phyloP scores from a whole-genome alignment of 78 protist genomes.

The Cavenderia fasciculata region DNA sequence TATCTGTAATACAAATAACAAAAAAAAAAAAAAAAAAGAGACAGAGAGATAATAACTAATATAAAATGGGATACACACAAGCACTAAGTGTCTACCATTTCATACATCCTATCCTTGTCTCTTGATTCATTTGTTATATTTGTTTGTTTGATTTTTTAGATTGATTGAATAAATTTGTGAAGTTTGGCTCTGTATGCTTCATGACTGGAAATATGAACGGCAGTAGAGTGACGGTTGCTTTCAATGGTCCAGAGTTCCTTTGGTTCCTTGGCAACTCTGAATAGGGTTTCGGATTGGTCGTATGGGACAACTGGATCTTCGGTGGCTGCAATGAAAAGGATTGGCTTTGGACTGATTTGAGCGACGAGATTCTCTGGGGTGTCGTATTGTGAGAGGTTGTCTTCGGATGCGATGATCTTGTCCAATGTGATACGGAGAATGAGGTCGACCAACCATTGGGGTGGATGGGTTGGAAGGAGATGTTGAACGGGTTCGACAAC shows the following conservation, averaged over 20 bases:
- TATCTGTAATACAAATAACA: too few relatives aligned
- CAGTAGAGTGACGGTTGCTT: slow-evolving; percentile 8
- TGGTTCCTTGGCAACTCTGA: slow-evolving; percentile 43
- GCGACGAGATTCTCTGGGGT: not conserved
- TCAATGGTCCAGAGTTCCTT: slow-evolving; percentile 72
- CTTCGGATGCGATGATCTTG: not conserved
- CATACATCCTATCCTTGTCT: too few relatives aligned
- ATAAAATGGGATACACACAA: too few relatives aligned
- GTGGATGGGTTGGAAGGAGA: slow-evolving; percentile 45
- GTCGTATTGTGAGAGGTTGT: not conserved
- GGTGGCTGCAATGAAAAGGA: slow-evolving; percentile 37
- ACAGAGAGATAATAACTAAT: too few relatives aligned
- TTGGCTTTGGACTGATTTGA: slow-evolving; percentile 47
- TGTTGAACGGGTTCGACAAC: not conserved
- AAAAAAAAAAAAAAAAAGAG: too few relatives aligned
- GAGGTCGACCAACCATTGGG: slow-evolving; percentile 3
- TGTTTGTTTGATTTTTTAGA: not conserved
- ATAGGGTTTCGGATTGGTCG: not conserved
- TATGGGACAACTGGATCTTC: slow-evolving; percentile 51
- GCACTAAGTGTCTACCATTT: too few relatives aligned
- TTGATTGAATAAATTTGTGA: not conserved
- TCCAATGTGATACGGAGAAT: not conserved
- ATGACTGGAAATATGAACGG: not conserved
- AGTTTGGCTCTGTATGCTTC: slow-evolving; percentile 7
- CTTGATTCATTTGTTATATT: too few relatives aligned